Percentiles rank a stretch among this genome's conserved stretches.
phyloP scores from a whole-genome alignment of 2,329 filamentous ascomycete genomes.

The Monilinia vaccinii-corymbosi region DNA sequence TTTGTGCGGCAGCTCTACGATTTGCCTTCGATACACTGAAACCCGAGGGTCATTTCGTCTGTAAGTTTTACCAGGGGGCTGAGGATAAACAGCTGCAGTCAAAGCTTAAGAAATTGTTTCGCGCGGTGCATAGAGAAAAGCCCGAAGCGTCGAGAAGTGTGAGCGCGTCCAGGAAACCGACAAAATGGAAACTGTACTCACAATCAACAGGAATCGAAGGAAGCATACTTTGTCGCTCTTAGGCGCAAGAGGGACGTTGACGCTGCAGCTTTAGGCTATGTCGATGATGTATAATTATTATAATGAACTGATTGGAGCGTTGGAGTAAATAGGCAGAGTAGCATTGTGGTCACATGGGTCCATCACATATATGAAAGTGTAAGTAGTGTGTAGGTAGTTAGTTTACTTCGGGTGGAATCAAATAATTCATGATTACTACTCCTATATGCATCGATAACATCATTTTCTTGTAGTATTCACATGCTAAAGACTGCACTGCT shows the following conservation, averaged over 20 bases:
- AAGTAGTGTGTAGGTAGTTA: not conserved
- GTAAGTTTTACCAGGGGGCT: conserved; percentile 91
- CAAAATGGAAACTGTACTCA: not conserved
- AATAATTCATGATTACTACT: conserved; percentile 8
- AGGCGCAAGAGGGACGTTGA: conserved; percentile 47
- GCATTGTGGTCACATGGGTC: not conserved
- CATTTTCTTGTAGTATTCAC: conserved; percentile 8
- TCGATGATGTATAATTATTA: not conserved
- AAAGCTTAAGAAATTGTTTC: conserved; percentile 67
- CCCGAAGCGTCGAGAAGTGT: conserved; percentile 84
- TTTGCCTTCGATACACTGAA: conserved; percentile 82
- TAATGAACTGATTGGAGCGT: not conserved
- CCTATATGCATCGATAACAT: conserved; percentile 8
- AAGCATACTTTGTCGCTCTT: conserved; percentile 78
- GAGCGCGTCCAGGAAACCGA: conserved; percentile 30
- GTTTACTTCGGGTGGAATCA: not conserved
- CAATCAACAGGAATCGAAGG: conserved; percentile 62
- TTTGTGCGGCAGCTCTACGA: conserved; percentile 74
- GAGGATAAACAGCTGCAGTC: conserved; percentile 77
- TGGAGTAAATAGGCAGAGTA: not conserved
- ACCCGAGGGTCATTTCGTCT: conserved; percentile 80
- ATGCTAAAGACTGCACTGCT: conserved; percentile 5
- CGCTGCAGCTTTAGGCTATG: not conserved
- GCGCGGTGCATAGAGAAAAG: conserved; percentile 76
- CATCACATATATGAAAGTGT: not conserved